Conservation (phyloP, 176 grass and related monocot genomes). For the Oryza nivara region DNA sequence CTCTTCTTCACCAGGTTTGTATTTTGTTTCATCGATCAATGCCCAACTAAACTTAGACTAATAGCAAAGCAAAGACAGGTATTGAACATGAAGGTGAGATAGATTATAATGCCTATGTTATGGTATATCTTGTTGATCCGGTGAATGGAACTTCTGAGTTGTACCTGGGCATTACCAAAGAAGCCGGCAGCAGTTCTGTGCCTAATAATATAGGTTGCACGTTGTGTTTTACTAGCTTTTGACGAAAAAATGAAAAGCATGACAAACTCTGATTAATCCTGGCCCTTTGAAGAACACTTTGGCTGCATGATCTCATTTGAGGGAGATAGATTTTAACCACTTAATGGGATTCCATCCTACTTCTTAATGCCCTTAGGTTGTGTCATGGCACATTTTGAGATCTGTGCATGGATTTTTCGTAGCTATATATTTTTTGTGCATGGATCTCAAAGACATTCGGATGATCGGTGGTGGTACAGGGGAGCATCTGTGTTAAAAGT, state of each 20-base stretch:
- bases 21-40: not conserved
- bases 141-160: not conserved
- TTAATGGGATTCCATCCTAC: not conserved
- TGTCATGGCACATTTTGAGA: too few species aligned
- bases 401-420: too few species aligned
- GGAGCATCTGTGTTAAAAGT: not conserved
- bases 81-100: not conserved
- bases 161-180: not conserved
- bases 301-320: not conserved
- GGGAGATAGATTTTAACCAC: not conserved
- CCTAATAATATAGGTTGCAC: not conserved
- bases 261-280: not conserved
- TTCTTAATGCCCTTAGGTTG: too few species aligned
- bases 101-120: slow-evolving; percentile 6
- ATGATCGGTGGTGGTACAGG: not conserved
- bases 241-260: not conserved
- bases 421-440: not conserved
- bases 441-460: not conserved
- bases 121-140: not conserved
- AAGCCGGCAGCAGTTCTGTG: not conserved
- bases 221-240: not conserved
- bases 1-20: slow-evolving; percentile 91
- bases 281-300: not conserved
- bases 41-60: slow-evolving; percentile 15
- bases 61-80: not conserved